Base-by-base conservation (phyloP, 352 stramenopile genomes). In the Pythium brachiatum region DNA sequence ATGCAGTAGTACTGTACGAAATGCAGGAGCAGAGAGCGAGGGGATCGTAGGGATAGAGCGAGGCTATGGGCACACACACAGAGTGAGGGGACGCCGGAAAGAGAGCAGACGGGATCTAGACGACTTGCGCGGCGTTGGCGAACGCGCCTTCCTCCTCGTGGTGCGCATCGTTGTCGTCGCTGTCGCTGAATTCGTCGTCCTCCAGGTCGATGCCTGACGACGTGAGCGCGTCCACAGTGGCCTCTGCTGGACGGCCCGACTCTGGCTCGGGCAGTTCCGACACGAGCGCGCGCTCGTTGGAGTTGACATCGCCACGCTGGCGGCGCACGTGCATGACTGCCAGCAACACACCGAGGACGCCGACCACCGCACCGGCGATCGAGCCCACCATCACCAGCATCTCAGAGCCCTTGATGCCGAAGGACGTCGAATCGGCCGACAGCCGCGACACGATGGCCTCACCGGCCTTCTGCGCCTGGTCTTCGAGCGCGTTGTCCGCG, bases 101-200 rank as follows among this genome's bases (percentile, higher is more conserved):
- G 25, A 26, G 26, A 26, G 7, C 15, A 21, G 15, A 34, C 21
- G 7, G 36, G 21, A 25, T 25, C 46, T 63, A 69, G 31, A 63
- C 62, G 18, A 70, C 48, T 11, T 18, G 11, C 62, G 46, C 63
- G 53, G 26, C 52, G 64, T 70, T 72, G 23, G 64, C 58, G 64
- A 76, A 76, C 47, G 47, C 53, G 53, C 69, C 69, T 53, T 70
- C 69, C 47, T 68, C 62, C 16, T 66, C 66, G 3, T 52, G 32
- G 16, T 57, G 48, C 15, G 21, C 52, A 2, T 60, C 50, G 11
- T 67, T 57, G 15, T 29, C 34, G n/a, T 47, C 32, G 38, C 53
- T 61, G 47, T 69, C 43, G 9, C 21, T 48, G 41, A 48, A 31
- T 20, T 61, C 36, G 29, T 26, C 38, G n/a, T 63, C 57, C 20